phyloP scores from a whole-genome alignment of 1,284 basidiomycete species.

The Puccinia hordei region DNA sequence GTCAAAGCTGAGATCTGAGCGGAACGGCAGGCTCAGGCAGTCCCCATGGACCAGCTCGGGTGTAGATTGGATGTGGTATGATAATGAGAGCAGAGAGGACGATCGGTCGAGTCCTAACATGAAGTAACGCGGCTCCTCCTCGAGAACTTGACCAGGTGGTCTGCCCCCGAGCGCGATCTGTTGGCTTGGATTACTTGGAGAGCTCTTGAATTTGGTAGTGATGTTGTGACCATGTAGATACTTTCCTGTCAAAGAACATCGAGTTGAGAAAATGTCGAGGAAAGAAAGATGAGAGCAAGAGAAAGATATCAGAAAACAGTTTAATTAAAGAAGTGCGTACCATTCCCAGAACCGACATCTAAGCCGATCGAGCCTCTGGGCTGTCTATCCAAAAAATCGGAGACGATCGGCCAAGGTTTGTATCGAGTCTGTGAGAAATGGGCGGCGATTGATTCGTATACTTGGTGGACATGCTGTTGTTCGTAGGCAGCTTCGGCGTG shows the following conservation, averaged over 20 bases:
- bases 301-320: background rate
- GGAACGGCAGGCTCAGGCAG: constrained; percentile 39
- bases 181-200: background rate
- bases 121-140: constrained; percentile 39
- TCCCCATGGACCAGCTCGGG: constrained; percentile 46
- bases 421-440: constrained; percentile 93
- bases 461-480: constrained; percentile 72
- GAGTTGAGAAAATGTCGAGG: background rate
- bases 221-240: constrained; percentile 49
- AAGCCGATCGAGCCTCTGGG: constrained; percentile 79
- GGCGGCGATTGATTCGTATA: constrained; percentile 86
- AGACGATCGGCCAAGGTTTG: constrained; percentile 97
- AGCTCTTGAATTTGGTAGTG: background rate
- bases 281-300: background rate
- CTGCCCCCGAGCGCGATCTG: background rate
- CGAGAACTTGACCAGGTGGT: constrained; percentile 2
- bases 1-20: constrained; percentile 61
- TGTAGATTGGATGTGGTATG: constrained; percentile 19
- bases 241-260: constrained; percentile 28
- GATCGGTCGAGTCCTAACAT: constrained; percentile 47
- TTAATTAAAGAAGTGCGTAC: constrained; percentile 70
- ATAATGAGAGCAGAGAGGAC: constrained; percentile 27
- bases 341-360: constrained; percentile 95
- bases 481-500: constrained; percentile 62
- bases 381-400: constrained; percentile 73